phyloP scores from a whole-genome alignment of 257 asterid species.

The Oldenlandia corymbosa region DNA sequence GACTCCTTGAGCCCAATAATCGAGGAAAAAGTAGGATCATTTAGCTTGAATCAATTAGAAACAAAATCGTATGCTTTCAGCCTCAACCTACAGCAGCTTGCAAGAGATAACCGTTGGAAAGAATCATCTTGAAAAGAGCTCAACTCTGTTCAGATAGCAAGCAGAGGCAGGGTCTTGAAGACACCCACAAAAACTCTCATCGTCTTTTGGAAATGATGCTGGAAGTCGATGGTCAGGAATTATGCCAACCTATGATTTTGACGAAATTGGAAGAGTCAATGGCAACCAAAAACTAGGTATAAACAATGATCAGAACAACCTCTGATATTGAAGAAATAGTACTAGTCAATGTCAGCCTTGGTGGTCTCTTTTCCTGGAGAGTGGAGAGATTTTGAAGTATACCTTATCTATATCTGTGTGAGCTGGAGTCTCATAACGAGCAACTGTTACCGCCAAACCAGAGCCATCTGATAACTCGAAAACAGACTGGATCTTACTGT shows the following conservation, averaged over 20 bases:
- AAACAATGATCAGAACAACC: no score
- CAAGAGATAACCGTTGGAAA: background rate
- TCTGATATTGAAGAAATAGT: no score
- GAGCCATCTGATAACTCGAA: slow-evolving; percentile 96
- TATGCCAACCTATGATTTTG: slow-evolving; percentile 60
- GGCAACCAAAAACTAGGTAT: background rate
- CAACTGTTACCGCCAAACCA: slow-evolving; percentile 90
- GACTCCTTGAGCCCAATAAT: background rate
- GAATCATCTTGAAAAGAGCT: slow-evolving; percentile 50
- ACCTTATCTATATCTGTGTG: slow-evolving; percentile 95
- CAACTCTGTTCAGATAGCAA: slow-evolving; percentile 59
- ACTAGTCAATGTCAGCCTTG: background rate
- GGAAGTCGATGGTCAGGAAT: slow-evolving; percentile 83
- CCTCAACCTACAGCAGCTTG: background rate
- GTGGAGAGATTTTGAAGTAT: slow-evolving; percentile 17
- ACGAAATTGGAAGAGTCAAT: background rate
- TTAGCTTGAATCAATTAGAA: background rate
- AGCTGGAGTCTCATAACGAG: slow-evolving; percentile 95
- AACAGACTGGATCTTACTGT: slow-evolving; percentile 94
- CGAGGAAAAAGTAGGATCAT: background rate
- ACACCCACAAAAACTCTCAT: slow-evolving; percentile 76
- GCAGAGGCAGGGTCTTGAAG: slow-evolving; percentile 72
- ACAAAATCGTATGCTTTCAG: background rate
- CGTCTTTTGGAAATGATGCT: slow-evolving; percentile 77
- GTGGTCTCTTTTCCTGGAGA: background rate